A percentile compares a stretch with the other conserved stretches of the same genome.
Evolutionary conservation across 306 rosid genomes (phyloP).

Genomic region (Adenanthera pavonina): DNA sequence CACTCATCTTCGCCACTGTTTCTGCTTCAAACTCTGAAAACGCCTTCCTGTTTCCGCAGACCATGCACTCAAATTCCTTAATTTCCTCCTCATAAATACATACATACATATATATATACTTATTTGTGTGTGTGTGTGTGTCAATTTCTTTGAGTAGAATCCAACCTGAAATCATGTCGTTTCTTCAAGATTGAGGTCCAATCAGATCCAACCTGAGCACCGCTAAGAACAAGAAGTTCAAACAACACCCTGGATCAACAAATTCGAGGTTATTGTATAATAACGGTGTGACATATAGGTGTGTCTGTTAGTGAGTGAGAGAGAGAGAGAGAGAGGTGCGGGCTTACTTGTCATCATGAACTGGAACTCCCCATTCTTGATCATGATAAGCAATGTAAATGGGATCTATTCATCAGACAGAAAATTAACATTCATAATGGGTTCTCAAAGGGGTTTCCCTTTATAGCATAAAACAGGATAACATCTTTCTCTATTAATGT

Average conservation of each 20-base stretch:
- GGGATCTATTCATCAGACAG: slow-evolving; percentile 65
- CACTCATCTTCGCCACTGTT: slow-evolving; percentile 71
- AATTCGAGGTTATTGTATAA: slow-evolving; percentile 29
- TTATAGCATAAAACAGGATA: background rate
- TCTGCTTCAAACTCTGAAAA: slow-evolving; percentile 88
- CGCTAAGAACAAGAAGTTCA: slow-evolving; percentile 85
- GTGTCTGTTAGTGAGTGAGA: background rate
- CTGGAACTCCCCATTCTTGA: slow-evolving; percentile 99
- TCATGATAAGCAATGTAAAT: slow-evolving; percentile 97
- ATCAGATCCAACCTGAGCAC: slow-evolving; percentile 98
- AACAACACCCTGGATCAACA: slow-evolving; percentile 69
- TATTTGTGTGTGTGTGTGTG: no score
- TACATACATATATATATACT: background rate
- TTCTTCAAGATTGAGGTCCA: slow-evolving; percentile 96
- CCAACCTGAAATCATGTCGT: slow-evolving; percentile 83
- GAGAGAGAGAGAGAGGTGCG: slow-evolving; percentile 22
- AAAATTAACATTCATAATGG: background rate
- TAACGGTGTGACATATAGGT: no score
- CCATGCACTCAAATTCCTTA: slow-evolving; percentile 17
- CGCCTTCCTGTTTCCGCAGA: slow-evolving; percentile 65
- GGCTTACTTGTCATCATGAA: slow-evolving; percentile 95
- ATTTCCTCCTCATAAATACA: background rate
- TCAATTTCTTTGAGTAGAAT: background rate
- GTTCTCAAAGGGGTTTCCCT: background rate
- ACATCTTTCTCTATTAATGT: background rate